Base-by-base conservation (phyloP, 2,329 filamentous ascomycete genomes). In the Hymenoscyphus infarciens region DNA sequence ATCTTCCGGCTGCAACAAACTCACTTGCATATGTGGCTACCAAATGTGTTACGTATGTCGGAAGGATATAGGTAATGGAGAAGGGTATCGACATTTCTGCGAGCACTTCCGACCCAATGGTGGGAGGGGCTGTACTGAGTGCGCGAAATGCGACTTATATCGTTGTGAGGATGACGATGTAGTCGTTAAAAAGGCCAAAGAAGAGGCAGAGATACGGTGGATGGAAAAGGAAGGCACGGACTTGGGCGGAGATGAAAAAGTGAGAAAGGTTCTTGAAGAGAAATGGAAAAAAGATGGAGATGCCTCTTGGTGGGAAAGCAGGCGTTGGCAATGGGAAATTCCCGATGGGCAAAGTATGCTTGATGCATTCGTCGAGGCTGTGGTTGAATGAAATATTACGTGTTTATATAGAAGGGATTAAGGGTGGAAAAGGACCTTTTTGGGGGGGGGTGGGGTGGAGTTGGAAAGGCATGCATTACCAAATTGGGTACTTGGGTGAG, bases 11-110 rank as follows among this genome's bases (percentile, higher is more conserved):
- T 99, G 95, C 83, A 99, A 99, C 80, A 98, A 98, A 78, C 83
- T 99, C 49, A 94, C 92, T 5, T 98, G 95, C 74, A 87, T 92
- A 16, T 99, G 95, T 76, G 95, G 95, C 8, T 98, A 98, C 77
- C 89, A 90, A 70, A 98, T 98, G 94, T 99, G 95, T 75, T 99
- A 99, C 73, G 86, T 98, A 56, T 99, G 95, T 76, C 90, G 95
- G 49, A 88, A 88, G 69, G 87, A 91, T 71, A 85, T 89, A 56
- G 79, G 81, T 61, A 79, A 84, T 57, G 77, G 78, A 2, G 88
- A 93, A 74, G 93, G 94, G 0, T 98, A 99, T 75, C 83, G 87
- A 45, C 95, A 99, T 76, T 99, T 97, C 73, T 99, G 95, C 75
- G 90, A 97, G 74, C 95, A 98, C 77, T 98, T 98, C 75, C 84